Evolutionary conservation across 2,329 filamentous ascomycete genomes (phyloP).

Genomic region (Dactylellina cionopaga): DNA sequence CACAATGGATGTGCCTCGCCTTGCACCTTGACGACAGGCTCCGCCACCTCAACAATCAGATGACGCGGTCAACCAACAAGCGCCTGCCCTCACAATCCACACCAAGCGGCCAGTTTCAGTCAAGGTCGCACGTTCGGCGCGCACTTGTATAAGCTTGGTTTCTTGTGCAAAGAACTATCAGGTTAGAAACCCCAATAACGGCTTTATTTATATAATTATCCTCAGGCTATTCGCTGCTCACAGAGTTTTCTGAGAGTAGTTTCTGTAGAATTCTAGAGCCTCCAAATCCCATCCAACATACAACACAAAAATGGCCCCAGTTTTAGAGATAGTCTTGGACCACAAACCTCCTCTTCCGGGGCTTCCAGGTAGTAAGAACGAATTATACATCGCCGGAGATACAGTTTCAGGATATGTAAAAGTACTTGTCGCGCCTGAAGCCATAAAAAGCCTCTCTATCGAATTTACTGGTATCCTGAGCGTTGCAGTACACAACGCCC

Average conservation of each 20-base stretch:
- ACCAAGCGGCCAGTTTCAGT: too few species aligned
- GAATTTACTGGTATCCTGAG: constrained; percentile 32
- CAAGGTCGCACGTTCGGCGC: too few species aligned
- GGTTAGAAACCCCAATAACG: background rate
- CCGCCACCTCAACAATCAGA: constrained; percentile 37
- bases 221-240: background rate
- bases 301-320: constrained; percentile 33
- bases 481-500: constrained; percentile 11
- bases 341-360: constrained; percentile 25
- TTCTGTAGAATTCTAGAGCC: too few species aligned
- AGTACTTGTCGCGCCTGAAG: constrained; percentile 16
- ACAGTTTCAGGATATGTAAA: constrained; percentile 39
- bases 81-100: constrained; percentile 5
- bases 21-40: constrained; percentile 30
- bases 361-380: constrained; percentile 31
- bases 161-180: background rate
- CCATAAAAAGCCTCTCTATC: constrained; percentile 32
- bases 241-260: too few species aligned
- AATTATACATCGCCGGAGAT: constrained; percentile 39
- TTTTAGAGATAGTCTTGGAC: constrained; percentile 36
- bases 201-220: background rate
- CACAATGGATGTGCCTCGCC: constrained; percentile 17
- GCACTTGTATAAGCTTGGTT: too few species aligned
- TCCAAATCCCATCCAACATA: background rate
- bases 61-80: constrained; percentile 36